These are phyloP conservation scores for Novymonas esmeraldas DNA, from an alignment of 208 protist species.

Conservation along the genomic window DNA sequence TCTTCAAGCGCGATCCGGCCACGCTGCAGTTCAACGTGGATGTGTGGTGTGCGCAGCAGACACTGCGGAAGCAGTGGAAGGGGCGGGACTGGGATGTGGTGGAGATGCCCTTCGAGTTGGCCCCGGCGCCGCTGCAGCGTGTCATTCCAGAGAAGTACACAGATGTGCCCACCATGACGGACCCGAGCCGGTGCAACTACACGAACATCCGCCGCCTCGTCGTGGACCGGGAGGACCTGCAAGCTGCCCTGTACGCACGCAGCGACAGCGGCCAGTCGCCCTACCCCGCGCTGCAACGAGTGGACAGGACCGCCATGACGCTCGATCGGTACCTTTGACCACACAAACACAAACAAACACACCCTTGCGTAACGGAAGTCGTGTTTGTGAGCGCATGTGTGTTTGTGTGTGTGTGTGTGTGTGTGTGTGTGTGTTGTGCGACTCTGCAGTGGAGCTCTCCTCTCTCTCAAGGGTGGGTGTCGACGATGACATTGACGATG, in stretches of 20 bases:
- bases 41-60: slow-evolving; percentile 89
- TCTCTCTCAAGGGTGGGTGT: too few species aligned
- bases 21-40: slow-evolving; percentile 91
- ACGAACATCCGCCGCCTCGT: slow-evolving; percentile 87
- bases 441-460: too few species aligned
- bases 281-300: slow-evolving; percentile 62
- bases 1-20: slow-evolving; percentile 79
- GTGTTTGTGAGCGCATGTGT: slow-evolving; percentile 1
- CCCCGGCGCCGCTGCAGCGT: slow-evolving; percentile 77
- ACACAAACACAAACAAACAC: too few species aligned
- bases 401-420: neutral
- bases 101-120: slow-evolving; percentile 82
- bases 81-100: slow-evolving; percentile 87
- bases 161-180: slow-evolving; percentile 77
- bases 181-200: slow-evolving; percentile 60
- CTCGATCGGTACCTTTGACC: slow-evolving; percentile 81
- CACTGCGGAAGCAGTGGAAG: slow-evolving; percentile 90
- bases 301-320: slow-evolving; percentile 65
- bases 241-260: slow-evolving; percentile 62
- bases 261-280: slow-evolving; percentile 26
- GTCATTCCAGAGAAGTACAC: slow-evolving; percentile 92
- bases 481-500: too few species aligned
- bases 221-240: slow-evolving; percentile 76
- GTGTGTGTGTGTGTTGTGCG: too few species aligned
- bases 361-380: too few species aligned